Percentiles rank a stretch among this genome's conserved stretches.
These are phyloP conservation scores for Coemansia sp. DNA, from an alignment of 192 early-diverging fungal species.

Conservation along the genomic window DNA sequence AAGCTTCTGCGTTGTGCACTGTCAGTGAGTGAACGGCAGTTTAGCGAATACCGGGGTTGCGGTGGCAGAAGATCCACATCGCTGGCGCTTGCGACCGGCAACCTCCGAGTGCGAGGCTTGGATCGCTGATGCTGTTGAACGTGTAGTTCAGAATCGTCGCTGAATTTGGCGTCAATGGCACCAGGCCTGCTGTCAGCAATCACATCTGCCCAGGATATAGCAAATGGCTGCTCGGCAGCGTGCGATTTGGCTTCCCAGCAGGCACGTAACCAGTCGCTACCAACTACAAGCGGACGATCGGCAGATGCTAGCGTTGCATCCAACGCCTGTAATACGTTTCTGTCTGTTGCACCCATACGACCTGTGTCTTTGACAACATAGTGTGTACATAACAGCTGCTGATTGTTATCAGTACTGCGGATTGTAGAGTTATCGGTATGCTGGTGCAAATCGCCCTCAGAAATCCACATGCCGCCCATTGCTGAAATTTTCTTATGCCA, in stretches of 20 bases:
- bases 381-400: conserved; percentile 19
- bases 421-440: background rate
- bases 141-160: background rate
- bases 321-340: background rate
- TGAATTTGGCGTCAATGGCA: background rate
- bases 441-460: background rate
- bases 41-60: conserved; percentile 11
- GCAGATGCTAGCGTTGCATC: background rate
- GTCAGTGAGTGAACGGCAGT: background rate
- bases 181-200: background rate
- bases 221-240: conserved; percentile 9
- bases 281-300: conserved; percentile 4
- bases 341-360: background rate
- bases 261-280: conserved; percentile 21
- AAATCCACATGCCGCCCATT: conserved; percentile 17
- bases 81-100: background rate
- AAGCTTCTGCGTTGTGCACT: background rate
- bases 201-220: background rate
- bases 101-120: background rate
- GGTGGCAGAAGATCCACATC: conserved; percentile 12
- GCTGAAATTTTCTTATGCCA: conserved; percentile 21
- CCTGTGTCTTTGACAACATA: conserved; percentile 31
- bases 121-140: background rate
- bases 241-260: conserved; percentile 21
- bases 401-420: background rate